Evolutionary conservation across 1,284 basidiomycete species (phyloP), one percentile per base, ranked within the genome.

Genomic region (Rhodotorula sp.): DNA sequence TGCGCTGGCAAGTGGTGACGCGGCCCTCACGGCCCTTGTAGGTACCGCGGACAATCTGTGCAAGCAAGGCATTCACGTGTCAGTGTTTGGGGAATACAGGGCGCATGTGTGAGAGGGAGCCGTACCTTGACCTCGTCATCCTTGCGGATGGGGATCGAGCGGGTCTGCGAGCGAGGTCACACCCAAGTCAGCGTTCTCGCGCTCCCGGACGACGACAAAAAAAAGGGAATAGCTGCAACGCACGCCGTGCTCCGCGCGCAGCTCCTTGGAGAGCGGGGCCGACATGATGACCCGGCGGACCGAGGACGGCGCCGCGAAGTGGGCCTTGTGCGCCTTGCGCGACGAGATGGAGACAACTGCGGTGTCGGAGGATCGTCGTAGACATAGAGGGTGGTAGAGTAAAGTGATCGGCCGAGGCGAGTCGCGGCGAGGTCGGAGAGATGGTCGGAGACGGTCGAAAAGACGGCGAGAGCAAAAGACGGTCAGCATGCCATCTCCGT

Each of bases 11-110:
- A n/a, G 49, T 34, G 66, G 78, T 78, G 69, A 83, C 80, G 86
- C 97, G 96, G 82, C 97, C 97, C 87, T 99, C 97, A 83, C 94
- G 89, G 76, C 96, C 94, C 87, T 95, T 96, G 89, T 95, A 93
- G 84, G 95, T 78, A 57, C 82, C 82, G 67, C 82, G 81, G 73
- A 98, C 93, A 80, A 99, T 95, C 81, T 68, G 56, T 20, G 14
- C 26, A 1, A 18, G 18, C 6, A 12, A 10, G n/a, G n/a, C n/a
- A n/a, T 1, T 4, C 21, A 14, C 52, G 20, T 10, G 54, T 48
- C 4, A 21, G 29, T 18, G 18, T 47, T 60, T 49, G 29, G 49
- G 49, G 18, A 51, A 10, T 21, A 3, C 34, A 34, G 34, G 34
- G 5, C 34, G 34, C 34, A n/a, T n/a, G 34, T 34, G 34, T 34